Conservation (phyloP, 2,329 filamentous ascomycete species). For the Apiospora aurea region DNA sequence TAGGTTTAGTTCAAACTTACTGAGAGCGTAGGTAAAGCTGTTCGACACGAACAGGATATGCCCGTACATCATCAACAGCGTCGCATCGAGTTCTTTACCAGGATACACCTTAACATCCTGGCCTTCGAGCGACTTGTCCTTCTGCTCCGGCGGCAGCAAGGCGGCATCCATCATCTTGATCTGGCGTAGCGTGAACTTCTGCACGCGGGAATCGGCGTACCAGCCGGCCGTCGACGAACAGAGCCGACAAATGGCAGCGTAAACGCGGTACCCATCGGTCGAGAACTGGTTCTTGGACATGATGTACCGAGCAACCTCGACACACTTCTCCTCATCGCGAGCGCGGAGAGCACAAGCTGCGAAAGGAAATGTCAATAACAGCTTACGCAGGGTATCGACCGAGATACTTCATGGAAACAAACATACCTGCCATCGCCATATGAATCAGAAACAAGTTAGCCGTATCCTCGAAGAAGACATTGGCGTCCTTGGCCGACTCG, state of each 20-base stretch:
- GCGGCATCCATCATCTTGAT: constrained; percentile 86
- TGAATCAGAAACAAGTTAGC: constrained; percentile 76
- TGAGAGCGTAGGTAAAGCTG: constrained; percentile 83
- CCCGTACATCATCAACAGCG: constrained; percentile 86
- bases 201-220: constrained; percentile 81
- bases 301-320: constrained; percentile 79
- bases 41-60: constrained; percentile 87
- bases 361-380: not conserved
- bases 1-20: constrained; percentile 47
- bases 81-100: constrained; percentile 71
- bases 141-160: constrained; percentile 59
- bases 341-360: constrained; percentile 81
- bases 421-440: constrained; percentile 75
- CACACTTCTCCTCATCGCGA: constrained; percentile 78
- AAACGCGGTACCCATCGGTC: constrained; percentile 84
- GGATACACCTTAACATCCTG: constrained; percentile 43
- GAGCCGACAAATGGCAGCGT: constrained; percentile 77
- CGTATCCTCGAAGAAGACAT: constrained; percentile 78
- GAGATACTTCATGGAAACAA: constrained; percentile 32
- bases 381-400: too few species aligned
- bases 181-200: constrained; percentile 91
- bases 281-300: constrained; percentile 83
- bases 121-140: constrained; percentile 38
- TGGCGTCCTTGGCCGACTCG: constrained; percentile 79
- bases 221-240: constrained; percentile 76